Conservation (phyloP, 2,329 filamentous ascomycete genomes). For the Xylaria polymorpha region DNA sequence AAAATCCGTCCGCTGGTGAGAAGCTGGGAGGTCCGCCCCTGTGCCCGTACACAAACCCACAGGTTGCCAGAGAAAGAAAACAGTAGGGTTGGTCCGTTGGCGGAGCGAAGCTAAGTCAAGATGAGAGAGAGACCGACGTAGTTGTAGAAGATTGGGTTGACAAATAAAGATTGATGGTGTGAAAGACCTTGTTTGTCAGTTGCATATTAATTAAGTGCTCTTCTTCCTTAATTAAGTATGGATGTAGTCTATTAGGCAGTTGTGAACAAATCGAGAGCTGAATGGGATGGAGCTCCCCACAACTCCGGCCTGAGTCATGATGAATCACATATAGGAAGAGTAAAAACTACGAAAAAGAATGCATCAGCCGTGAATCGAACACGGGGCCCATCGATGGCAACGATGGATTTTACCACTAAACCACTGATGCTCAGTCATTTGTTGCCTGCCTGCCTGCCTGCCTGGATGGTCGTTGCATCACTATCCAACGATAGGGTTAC, state of each 20-base stretch:
- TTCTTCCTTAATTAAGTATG: not conserved
- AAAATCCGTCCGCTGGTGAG: not conserved
- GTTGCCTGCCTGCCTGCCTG: too few relatives aligned
- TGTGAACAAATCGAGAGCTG: slow-evolving; percentile 1
- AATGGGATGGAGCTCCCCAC: slow-evolving; percentile 1
- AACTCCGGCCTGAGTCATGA: slow-evolving; percentile 28
- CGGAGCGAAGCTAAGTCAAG: not conserved
- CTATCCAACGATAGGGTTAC: not conserved
- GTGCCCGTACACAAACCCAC: not conserved
- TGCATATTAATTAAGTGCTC: too few relatives aligned
- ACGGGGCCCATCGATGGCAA: slow-evolving; percentile 64
- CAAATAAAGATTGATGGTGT: not conserved
- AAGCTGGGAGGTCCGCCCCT: not conserved
- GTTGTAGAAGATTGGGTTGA: not conserved
- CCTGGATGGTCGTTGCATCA: too few relatives aligned
- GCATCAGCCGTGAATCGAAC: slow-evolving; percentile 59
- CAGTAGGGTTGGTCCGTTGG: too few relatives aligned
- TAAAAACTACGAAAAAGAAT: slow-evolving; percentile 26
- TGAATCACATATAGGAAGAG: not conserved
- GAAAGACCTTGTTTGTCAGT: not conserved
- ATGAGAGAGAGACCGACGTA: not conserved
- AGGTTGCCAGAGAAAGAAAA: not conserved
- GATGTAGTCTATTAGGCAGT: not conserved
- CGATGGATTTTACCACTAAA: slow-evolving; percentile 66
- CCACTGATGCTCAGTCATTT: slow-evolving; percentile 53